Conservation (phyloP, 768 basidiomycete species). For the Trichaptum fuscoviolaceum region DNA sequence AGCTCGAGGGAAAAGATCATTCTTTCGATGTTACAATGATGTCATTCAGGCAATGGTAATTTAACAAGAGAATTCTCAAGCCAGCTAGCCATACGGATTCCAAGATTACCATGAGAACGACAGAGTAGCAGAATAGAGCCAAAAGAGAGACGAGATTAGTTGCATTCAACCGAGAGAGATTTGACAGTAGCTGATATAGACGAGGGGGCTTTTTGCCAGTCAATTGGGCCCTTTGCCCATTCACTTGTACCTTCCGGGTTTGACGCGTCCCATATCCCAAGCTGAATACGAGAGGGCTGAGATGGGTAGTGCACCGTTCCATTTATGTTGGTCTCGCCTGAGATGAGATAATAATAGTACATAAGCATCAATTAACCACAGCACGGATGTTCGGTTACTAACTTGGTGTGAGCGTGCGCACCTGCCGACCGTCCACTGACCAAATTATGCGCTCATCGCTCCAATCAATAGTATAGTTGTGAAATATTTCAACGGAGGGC, state of each 20-base stretch:
- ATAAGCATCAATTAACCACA: background rate
- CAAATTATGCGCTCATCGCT: slow-evolving; percentile 32
- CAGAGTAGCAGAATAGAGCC: slow-evolving; percentile 3
- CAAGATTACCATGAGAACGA: background rate
- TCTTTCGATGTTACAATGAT: background rate
- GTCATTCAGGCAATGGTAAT: background rate
- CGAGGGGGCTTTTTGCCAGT: slow-evolving; percentile 30
- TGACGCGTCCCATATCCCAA: slow-evolving; percentile 45
- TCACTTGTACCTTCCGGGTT: slow-evolving; percentile 33
- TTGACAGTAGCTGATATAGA: slow-evolving; percentile 29
- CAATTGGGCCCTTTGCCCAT: slow-evolving; percentile 40
- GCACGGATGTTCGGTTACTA: background rate
- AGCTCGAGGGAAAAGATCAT: background rate
- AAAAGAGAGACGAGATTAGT: background rate
- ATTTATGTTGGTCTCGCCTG: slow-evolving; percentile 29
- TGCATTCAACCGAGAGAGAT: slow-evolving; percentile 34
- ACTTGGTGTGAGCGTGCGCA: slow-evolving; percentile 28
- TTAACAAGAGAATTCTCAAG: background rate
- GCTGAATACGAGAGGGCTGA: slow-evolving; percentile 31
- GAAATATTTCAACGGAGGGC: slow-evolving; percentile 16
- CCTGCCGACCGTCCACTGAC: slow-evolving; percentile 32
- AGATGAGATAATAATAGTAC: background rate
- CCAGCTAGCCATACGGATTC: background rate
- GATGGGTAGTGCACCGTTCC: slow-evolving; percentile 32
- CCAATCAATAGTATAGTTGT: slow-evolving; percentile 38